Evolutionary conservation across 2,329 filamentous ascomycete genomes (phyloP), one percentile per base, ranked within the genome.

Genomic region (Myriosclerotinia scirpicola): DNA sequence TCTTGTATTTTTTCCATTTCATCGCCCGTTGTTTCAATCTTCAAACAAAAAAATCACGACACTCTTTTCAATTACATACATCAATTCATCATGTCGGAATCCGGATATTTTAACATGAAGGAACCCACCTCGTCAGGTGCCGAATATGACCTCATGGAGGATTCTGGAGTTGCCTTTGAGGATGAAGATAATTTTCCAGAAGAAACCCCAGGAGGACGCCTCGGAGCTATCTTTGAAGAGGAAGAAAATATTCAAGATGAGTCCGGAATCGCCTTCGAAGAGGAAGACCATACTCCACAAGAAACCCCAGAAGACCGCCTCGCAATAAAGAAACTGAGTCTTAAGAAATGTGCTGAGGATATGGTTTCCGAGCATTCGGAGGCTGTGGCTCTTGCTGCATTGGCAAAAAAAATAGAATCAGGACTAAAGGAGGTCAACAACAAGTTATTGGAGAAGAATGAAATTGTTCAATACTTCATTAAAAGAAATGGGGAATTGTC

Each of bases 381-480:
- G 59, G 63, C 63, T 44, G 17, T 65, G n/a, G 63, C 63, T 22
- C 48, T 65, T n/a, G 42, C 63, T 59, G 44, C 46, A 50, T 42
- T 65, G 34, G 63, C 63, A 42, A 58, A 65, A 26, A 65, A 42
- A 36, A 65, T 65, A 20, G 56, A 65, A 52, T 60, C 63, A n/a
- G 63, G 63, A n/a, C 56, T 65, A 2, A 58, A 59, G 22, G 63
- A 65, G 38, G 63, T 65, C 34, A 65, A 65, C 46, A 42, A 11
- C 11, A 65, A 60, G 26, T 53, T 65, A 30, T 40, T 65, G 46
- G 63, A 65, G 46, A 65, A 65, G 54, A 59, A 65, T 17, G 63
- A 65, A 60, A 60, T 65, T 30, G 63, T 65, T 17, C 63, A 65
- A 36, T 65, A 59, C 36, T 65, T 65, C 36, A 65, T 65, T 2